phyloP scores from a whole-genome alignment of 306 rosid species.

The Prunus mira region DNA sequence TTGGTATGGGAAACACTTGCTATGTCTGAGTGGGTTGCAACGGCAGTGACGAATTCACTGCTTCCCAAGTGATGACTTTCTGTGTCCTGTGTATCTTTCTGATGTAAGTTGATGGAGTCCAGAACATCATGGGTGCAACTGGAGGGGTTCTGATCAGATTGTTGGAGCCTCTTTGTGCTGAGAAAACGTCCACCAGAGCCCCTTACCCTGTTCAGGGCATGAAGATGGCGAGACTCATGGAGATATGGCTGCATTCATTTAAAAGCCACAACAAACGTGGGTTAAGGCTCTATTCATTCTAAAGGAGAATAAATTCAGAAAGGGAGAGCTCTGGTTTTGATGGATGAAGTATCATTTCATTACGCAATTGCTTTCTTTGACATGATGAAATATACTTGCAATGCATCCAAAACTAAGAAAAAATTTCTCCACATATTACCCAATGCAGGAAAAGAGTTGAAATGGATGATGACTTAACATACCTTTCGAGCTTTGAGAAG shows the following conservation, averaged over 20 bases:
- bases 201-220: constrained; percentile 80
- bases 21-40: constrained; percentile 44
- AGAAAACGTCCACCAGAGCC: constrained; percentile 93
- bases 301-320: too few relatives aligned
- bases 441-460: neutral
- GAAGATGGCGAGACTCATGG: constrained; percentile 87
- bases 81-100: constrained; percentile 28
- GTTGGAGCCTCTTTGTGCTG: constrained; percentile 55
- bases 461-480: neutral
- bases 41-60: constrained; percentile 35
- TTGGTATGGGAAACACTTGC: constrained; percentile 38
- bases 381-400: neutral
- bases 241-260: constrained; percentile 78
- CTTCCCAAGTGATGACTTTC: constrained; percentile 31
- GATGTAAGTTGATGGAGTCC: constrained; percentile 15
- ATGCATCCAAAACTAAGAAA: neutral
- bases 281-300: constrained; percentile 1
- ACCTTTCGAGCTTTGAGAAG: constrained; percentile 76
- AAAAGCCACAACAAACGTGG: constrained; percentile 6
- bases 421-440: neutral
- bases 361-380: neutral
- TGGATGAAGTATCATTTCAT: neutral
- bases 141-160: constrained; percentile 14
- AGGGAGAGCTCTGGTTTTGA: neutral
- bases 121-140: constrained; percentile 17